These are phyloP conservation scores for Serendipita sp. DNA, from an alignment of 768 basidiomycete genomes.

Conservation along the genomic window DNA sequence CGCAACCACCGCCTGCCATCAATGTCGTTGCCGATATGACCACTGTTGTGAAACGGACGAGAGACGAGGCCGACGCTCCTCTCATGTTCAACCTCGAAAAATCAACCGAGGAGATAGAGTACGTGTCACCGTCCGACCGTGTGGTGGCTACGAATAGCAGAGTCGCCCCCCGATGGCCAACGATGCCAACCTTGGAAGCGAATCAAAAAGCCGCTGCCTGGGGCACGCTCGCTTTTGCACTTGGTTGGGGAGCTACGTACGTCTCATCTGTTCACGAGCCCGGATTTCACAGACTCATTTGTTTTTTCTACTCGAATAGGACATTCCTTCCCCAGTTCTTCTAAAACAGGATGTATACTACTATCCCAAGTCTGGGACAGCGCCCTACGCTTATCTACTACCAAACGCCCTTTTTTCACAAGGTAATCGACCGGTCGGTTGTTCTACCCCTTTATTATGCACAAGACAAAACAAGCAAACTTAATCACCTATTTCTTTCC, in stretches of 20 bases:
- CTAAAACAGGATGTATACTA: conserved; percentile 17
- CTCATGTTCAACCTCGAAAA: conserved; percentile 53
- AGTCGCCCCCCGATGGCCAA: conserved; percentile 11
- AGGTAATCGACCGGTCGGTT: no score
- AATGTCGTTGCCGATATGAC: not conserved
- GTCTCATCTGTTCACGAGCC: conserved; percentile 20
- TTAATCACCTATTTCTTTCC: no score
- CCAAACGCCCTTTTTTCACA: no score
- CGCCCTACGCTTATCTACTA: no score
- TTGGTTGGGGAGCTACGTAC: conserved; percentile 68
- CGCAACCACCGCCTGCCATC: conserved; percentile 5
- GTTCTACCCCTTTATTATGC: no score
- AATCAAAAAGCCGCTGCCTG: conserved; percentile 62
- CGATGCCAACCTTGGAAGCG: conserved; percentile 36
- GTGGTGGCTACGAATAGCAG: conserved; percentile 49
- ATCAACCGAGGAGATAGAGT: conserved; percentile 29
- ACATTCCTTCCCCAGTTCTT: conserved; percentile 49
- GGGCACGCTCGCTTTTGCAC: conserved; percentile 71
- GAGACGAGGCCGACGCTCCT: conserved; percentile 39
- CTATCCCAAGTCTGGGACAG: no score
- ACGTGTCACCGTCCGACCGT: conserved; percentile 26
- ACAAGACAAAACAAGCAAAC: no score
- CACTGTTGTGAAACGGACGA: conserved; percentile 26
- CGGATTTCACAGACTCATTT: not conserved
- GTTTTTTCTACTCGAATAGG: conserved; percentile 17